These are phyloP conservation scores for Lichtheimia ornata DNA, from an alignment of 371 early-diverging fungal species.

Conservation along the genomic window DNA sequence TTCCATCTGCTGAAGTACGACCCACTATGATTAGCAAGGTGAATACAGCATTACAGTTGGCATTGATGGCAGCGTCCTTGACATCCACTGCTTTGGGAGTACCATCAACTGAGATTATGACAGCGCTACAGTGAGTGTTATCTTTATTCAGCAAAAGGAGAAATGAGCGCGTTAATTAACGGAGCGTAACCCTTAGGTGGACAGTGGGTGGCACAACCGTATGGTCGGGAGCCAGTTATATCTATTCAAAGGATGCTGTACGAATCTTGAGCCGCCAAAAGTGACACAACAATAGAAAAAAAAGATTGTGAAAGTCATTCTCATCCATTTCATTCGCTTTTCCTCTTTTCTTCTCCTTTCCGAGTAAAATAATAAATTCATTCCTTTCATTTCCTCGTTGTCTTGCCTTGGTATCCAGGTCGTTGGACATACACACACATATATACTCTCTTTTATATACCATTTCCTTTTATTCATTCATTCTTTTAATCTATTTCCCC, in stretches of 20 bases:
- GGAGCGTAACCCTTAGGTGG: constrained; percentile 40
- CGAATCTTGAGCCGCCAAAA: constrained; percentile 45
- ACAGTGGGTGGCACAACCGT: constrained; percentile 82
- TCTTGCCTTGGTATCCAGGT: background rate
- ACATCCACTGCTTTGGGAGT: constrained; percentile 39
- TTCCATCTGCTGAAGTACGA: constrained; percentile 89
- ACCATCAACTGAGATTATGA: constrained; percentile 36
- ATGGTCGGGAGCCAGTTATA: constrained; percentile 78
- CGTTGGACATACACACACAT: too few relatives aligned
- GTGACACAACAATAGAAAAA: constrained; percentile 1
- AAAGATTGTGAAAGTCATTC: constrained; percentile 3
- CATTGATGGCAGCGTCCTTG: constrained; percentile 78
- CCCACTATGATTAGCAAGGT: constrained; percentile 89
- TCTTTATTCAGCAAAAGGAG: background rate
- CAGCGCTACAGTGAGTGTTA: constrained; percentile 41
- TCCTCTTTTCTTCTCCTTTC: constrained; percentile 6
- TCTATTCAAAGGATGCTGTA: constrained; percentile 78
- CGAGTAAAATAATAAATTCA: background rate
- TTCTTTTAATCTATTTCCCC: background rate
- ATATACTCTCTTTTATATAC: too few relatives aligned
- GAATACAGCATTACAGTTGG: constrained; percentile 90
- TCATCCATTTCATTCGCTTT: background rate
- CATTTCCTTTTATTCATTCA: too few relatives aligned
- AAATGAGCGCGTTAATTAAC: background rate
- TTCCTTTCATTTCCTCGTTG: constrained; percentile 1